Base-by-base conservation (phyloP, 805 yeast genomes). In the Starmerella vitae region DNA sequence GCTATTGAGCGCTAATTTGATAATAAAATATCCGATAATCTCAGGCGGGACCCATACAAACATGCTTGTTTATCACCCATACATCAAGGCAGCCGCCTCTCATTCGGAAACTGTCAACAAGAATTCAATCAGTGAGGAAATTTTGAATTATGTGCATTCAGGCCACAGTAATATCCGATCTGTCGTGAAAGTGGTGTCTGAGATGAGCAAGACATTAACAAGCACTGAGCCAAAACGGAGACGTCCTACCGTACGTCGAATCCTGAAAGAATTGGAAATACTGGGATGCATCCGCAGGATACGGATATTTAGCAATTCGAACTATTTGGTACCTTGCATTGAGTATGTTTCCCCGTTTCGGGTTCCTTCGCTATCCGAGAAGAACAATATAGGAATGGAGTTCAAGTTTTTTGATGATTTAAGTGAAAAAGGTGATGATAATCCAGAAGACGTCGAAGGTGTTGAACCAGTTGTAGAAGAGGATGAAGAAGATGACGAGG, bases 151-250 rank as follows among this genome's bases (percentile, higher is more conserved):
- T 25, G 50, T 58, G 26, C 48, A 48, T 22, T 21, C 34, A 0
- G 63, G 64, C 1, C 54, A 54, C 15, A 59, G 63, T 36, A 51
- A 56, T 5, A 41, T 64, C 40, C 56, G 59, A 19, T 51, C 48
- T 40, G 51, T 43, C 50, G 55, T 42, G 44, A 70, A 49, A 58
- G 56, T 51, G 58, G 62, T 43, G 58, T 59, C 34, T 59, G 64
- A 56, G 60, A 44, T 61, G 53, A 56, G 63, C 52, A 34, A 60
- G 2, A 3, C 17, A 8, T 33, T 47, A 17, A 27, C 33, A 13
- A 9, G 26, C 57, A 46, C 59, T 53, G 45, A 65, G n/a, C 35
- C 39, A 2, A 25, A 29, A 3, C 31, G 52, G 2, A 46, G 48
- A 3, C 38, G 46, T 3, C 48, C 50, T 5, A 39, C 45, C 12